Conservation (phyloP, 148 eudicot genomes). For the Vaccinium darrowii region DNA sequence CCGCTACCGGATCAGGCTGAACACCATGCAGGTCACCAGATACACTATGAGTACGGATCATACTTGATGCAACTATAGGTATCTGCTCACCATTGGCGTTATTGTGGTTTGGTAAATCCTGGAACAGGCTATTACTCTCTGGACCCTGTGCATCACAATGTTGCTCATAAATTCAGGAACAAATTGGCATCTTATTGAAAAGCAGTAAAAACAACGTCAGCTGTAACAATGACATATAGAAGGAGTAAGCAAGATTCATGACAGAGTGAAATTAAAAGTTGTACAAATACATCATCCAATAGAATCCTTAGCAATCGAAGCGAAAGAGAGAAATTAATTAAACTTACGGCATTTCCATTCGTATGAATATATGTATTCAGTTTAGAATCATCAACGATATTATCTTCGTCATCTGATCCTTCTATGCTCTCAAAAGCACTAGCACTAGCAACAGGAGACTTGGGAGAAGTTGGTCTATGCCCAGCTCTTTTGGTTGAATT, state of each 20-base stretch:
- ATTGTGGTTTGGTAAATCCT: constrained; percentile 50
- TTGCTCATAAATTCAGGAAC: background rate
- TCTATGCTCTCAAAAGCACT: constrained; percentile 96
- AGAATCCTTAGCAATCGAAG: background rate
- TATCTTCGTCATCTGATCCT: constrained; percentile 94
- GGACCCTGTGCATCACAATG: constrained; percentile 30
- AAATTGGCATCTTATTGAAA: background rate
- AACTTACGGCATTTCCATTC: constrained; percentile 79
- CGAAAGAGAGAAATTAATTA: background rate
- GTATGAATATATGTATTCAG: constrained; percentile 52
- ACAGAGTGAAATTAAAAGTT: background rate
- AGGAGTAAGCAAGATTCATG: background rate
- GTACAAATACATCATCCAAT: background rate
- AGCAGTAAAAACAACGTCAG: background rate
- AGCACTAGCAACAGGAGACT: constrained; percentile 82
- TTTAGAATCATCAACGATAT: constrained; percentile 50
- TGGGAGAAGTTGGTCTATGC: constrained; percentile 85
- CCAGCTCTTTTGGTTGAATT: constrained; percentile 56
- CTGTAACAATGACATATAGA: background rate
- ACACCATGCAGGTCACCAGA: constrained; percentile 98
- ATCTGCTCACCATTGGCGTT: constrained; percentile 66
- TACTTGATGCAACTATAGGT: constrained; percentile 57
- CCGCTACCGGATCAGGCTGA: constrained; percentile 96
- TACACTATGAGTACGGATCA: constrained; percentile 93
- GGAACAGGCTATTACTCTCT: constrained; percentile 40